Evolutionary conservation across 2,329 filamentous ascomycete genomes (phyloP).

Genomic region (Hypocreales sp.): DNA sequence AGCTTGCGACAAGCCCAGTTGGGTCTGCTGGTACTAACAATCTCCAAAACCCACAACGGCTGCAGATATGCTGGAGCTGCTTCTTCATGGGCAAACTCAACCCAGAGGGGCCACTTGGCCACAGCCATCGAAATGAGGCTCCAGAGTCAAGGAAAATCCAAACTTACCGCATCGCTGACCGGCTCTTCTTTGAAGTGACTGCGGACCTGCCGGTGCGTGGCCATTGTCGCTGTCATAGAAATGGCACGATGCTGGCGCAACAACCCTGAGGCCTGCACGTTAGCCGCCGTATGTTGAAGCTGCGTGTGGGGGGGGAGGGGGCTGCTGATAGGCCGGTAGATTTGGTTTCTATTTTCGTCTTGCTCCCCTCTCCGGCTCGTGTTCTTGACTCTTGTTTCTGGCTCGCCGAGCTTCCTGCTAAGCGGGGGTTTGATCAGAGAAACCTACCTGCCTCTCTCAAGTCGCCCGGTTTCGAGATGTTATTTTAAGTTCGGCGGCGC

Average conservation of each 20-base stretch:
- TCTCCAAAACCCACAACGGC: constrained; percentile 1
- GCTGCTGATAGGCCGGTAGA: too few relatives aligned
- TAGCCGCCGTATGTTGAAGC: not conserved
- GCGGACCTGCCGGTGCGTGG: constrained; percentile 7
- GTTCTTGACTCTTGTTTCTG: too few relatives aligned
- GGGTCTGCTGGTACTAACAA: constrained; percentile 1
- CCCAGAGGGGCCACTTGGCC: not conserved
- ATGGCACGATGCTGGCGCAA: not conserved
- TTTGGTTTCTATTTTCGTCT: too few relatives aligned
- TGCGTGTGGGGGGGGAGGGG: not conserved
- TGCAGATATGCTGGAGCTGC: constrained; percentile 1
- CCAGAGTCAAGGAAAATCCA: constrained; percentile 1
- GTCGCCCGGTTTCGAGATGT: too few relatives aligned
- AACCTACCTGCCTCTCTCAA: too few relatives aligned
- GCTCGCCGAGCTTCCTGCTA: not conserved
- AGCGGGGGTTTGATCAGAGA: too few relatives aligned
- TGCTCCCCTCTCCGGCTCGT: too few relatives aligned
- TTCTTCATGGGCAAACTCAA: not conserved
- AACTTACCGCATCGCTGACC: constrained; percentile 6
- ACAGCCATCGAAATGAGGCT: not conserved
- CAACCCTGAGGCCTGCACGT: not conserved
- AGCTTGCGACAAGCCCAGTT: constrained; percentile 6
- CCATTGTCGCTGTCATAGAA: constrained; percentile 7
- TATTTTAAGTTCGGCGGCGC: too few relatives aligned
- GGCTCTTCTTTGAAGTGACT: constrained; percentile 7